Evolutionary conservation across 148 eudicot species (phyloP).

Genomic region (Fagopyrum esculentum): DNA sequence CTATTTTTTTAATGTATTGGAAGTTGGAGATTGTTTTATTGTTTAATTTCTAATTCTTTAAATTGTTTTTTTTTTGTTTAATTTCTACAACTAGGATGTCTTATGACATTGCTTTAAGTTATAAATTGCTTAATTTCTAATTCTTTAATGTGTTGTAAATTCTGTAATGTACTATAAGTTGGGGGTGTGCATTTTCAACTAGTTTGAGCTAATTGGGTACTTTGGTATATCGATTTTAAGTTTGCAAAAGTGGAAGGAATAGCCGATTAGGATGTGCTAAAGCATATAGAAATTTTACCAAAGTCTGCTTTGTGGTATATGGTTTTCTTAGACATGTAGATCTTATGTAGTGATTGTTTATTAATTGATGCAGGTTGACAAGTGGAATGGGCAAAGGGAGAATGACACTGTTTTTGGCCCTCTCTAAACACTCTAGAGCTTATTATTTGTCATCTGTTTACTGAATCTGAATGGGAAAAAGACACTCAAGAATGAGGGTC

Average conservation of each 20-base stretch:
- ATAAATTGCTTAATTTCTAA: no score
- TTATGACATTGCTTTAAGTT: background rate
- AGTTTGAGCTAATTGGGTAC: background rate
- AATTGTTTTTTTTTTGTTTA: background rate
- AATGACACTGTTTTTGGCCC: conserved; percentile 51
- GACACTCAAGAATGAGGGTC: background rate
- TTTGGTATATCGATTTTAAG: background rate
- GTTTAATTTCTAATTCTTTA: no score
- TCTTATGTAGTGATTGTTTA: conserved; percentile 15
- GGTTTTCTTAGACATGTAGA: background rate
- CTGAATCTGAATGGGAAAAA: background rate
- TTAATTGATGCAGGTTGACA: conserved; percentile 32
- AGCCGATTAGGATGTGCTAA: background rate
- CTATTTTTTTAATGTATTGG: no score
- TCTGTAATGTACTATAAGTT: conserved; percentile 21
- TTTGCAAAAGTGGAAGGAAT: background rate
- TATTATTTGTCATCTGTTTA: background rate
- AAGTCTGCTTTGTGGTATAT: background rate
- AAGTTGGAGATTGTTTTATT: conserved; percentile 22
- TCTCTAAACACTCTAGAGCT: conserved; percentile 17
- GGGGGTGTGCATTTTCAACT: conserved; percentile 28
- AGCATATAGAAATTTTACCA: background rate
- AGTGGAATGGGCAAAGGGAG: conserved; percentile 59
- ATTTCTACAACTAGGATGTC: background rate
- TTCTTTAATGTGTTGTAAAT: no score